Percentiles rank a stretch among this genome's conserved stretches.
Conservation (phyloP, 1,284 basidiomycete species). For the Peniophora sp. region DNA sequence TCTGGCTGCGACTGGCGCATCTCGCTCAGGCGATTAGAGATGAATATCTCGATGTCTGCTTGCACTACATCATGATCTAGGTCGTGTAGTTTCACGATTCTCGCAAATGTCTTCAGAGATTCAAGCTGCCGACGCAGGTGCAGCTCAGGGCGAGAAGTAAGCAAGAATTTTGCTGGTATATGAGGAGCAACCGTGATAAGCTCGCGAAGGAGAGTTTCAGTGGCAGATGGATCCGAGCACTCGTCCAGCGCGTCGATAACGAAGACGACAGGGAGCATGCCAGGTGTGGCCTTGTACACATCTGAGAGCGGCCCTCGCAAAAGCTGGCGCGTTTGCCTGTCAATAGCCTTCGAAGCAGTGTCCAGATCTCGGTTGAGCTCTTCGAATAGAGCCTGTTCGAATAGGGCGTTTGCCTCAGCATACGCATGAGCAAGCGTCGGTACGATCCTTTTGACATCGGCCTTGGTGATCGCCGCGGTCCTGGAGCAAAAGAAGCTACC, state of each 20-base stretch:
- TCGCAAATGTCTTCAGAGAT: neutral
- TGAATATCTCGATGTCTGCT: neutral
- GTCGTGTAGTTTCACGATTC: neutral
- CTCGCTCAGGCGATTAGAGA: neutral
- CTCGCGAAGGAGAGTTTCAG: neutral
- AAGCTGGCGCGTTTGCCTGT: neutral
- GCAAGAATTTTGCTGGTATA: neutral
- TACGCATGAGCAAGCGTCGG: neutral
- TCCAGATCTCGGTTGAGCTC: neutral
- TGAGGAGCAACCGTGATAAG: neutral
- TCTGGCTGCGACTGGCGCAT: neutral
- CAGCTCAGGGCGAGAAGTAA: neutral
- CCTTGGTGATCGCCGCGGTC: neutral
- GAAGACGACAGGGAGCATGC: neutral
- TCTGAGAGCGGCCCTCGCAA: neutral
- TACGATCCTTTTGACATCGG: neutral
- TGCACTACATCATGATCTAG: neutral
- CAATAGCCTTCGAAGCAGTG: neutral
- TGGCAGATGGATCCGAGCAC: neutral
- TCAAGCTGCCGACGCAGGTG: neutral
- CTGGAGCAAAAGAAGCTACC: conserved; percentile 16
- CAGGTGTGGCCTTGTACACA: neutral
- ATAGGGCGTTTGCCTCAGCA: neutral
- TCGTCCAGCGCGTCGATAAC: neutral
- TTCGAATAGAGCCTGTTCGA: neutral